Evolutionary conservation across 108 stramenopile species (phyloP), one percentile per base, ranked within the genome.

Genomic region (Cyclotella distinguenda): DNA sequence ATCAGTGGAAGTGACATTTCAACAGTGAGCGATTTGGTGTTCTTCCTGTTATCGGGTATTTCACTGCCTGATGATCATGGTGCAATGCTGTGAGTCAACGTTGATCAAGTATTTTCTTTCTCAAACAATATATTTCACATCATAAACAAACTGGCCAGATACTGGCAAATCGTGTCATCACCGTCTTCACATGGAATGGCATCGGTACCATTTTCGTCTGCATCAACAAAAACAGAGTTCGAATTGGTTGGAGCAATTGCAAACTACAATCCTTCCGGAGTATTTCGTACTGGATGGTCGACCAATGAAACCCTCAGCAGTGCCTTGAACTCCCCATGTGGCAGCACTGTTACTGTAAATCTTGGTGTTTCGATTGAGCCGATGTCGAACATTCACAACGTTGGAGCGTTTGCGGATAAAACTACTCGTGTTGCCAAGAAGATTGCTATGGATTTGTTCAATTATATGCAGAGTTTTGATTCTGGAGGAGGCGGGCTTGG

Each of bases 231-330:
- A 4, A 84, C 87, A 4, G 88, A 87, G 31, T 90, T 90, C 75
- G 89, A 90, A 76, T 61, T 90, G 35, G 60, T 93, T 27, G 92
- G 92, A 7, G 72, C 86, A 19, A 48, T 93, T 3, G 61, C 72
- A 35, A 83, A 78, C 22, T 51, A 78, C 23, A 79, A 70, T 48
- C 86, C 90, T 34, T 87, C 86, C 19, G 78, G 74, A 19, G 66
- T 88, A 28, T 89, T 93, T 62, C 87, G 87, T 39, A 88, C 92
- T 4, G 84, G 84, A 16, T 93, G 88, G 87, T 63, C 79, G 21
- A 83, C 84, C 39, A 82, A 90, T 47, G 88, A 89, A 55, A 73
- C 84, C 58, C 72, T 93, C 10, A 36, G 26, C 10, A 68, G 21
- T 4, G 60, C 40, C 25, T 40, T 51, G 39, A 58, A 48, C 48